Percentiles rank a stretch among this genome's conserved stretches.
phyloP scores from a whole-genome alignment of 352 stramenopile genomes.

The Pythium myriotylum region DNA sequence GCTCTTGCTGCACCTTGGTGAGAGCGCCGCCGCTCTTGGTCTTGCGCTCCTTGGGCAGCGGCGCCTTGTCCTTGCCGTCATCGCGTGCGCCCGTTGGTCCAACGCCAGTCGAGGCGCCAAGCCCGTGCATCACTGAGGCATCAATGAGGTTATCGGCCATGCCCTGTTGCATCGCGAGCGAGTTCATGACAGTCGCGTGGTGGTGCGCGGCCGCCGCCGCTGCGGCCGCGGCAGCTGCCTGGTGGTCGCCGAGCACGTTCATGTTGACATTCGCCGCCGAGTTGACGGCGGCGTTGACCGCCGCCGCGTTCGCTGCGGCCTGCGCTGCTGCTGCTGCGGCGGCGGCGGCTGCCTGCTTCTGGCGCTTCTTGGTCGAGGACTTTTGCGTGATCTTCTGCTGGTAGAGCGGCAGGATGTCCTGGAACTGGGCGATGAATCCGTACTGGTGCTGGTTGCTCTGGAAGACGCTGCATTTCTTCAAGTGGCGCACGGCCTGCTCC shows the following conservation, averaged over 20 bases:
- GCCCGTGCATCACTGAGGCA: slow-evolving; percentile 36
- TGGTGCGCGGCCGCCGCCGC: slow-evolving; percentile 41
- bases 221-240: slow-evolving; percentile 29
- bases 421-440: slow-evolving; percentile 77
- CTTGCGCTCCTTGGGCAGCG: slow-evolving; percentile 39
- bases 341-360: slow-evolving; percentile 31
- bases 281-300: slow-evolving; percentile 22
- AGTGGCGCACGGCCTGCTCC: slow-evolving; percentile 79
- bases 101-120: neutral
- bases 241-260: slow-evolving; percentile 27
- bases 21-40: slow-evolving; percentile 47
- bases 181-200: slow-evolving; percentile 69
- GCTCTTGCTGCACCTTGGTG: slow-evolving; percentile 66
- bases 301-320: slow-evolving; percentile 22
- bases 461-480: slow-evolving; percentile 82
- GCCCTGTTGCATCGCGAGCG: slow-evolving; percentile 75
- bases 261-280: slow-evolving; percentile 16
- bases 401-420: slow-evolving; percentile 80
- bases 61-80: slow-evolving; percentile 44
- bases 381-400: slow-evolving; percentile 85
- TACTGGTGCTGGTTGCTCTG: slow-evolving; percentile 85
- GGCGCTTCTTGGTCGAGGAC: slow-evolving; percentile 59
- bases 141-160: slow-evolving; percentile 75
- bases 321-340: slow-evolving; percentile 14
- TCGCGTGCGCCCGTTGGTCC: slow-evolving; percentile 8